phyloP scores from a whole-genome alignment of 257 asterid species.

The Lavandula angustifolia region DNA sequence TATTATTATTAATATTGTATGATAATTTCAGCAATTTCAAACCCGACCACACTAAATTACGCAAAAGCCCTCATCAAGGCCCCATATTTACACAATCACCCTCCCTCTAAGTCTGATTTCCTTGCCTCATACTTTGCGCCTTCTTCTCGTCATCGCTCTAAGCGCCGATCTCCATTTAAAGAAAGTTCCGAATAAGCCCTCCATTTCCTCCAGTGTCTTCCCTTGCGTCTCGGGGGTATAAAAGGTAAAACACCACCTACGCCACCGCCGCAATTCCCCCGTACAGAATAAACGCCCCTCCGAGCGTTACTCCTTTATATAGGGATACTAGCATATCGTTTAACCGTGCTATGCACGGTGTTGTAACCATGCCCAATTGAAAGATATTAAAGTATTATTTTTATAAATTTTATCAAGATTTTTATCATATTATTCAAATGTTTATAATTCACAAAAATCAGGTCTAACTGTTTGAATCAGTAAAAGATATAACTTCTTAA shows the following conservation, averaged over 20 bases:
- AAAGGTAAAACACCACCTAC: slow-evolving; percentile 46
- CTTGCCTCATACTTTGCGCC: slow-evolving; percentile 23
- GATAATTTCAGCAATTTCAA: not conserved
- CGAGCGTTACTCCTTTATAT: slow-evolving; percentile 37
- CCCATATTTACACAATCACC: slow-evolving; percentile 15
- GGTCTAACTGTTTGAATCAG: no score
- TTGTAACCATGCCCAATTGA: no score
- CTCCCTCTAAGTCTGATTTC: slow-evolving; percentile 30
- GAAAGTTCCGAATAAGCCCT: slow-evolving; percentile 56
- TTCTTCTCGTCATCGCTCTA: slow-evolving; percentile 38
- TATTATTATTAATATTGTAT: no score
- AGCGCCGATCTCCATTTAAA: slow-evolving; percentile 52
- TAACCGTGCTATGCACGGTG: no score
- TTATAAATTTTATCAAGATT: no score
- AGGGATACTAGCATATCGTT: no score
- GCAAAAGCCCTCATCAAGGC: slow-evolving; percentile 18
- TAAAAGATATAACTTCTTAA: no score
- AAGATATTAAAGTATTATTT: no score
- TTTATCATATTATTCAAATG: no score
- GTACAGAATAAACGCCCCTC: slow-evolving; percentile 64
- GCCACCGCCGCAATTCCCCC: slow-evolving; percentile 46
- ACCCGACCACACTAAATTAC: slow-evolving; percentile 8
- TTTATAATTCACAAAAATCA: no score
- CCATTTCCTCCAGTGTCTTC: slow-evolving; percentile 68
- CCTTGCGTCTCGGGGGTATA: slow-evolving; percentile 79